phyloP scores from a whole-genome alignment of 768 basidiomycete species.

The Phanerodontia chrysosporium region DNA sequence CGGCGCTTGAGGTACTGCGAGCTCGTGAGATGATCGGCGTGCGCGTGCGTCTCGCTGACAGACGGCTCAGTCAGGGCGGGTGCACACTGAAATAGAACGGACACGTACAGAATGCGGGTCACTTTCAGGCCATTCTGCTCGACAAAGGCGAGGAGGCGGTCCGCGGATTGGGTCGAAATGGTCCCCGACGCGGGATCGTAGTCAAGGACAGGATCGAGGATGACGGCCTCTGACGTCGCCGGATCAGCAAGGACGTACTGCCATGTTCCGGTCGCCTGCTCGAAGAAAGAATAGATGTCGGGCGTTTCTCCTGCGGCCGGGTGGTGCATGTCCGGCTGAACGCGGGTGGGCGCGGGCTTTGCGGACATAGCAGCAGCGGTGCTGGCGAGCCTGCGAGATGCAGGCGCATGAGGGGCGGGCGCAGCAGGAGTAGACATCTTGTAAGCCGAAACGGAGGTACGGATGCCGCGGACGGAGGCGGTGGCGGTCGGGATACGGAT shows the following conservation, averaged over 20 bases:
- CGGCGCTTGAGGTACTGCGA: slow-evolving; percentile 31
- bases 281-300: slow-evolving; percentile 25
- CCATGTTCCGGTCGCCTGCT: slow-evolving; percentile 30
- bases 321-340: slow-evolving; percentile 12
- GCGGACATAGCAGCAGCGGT: not conserved
- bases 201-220: slow-evolving; percentile 35
- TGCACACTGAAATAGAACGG: not conserved
- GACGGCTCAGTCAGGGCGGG: not conserved
- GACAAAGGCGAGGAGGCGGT: slow-evolving; percentile 29
- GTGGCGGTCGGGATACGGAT: too few relatives aligned
- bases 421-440: not conserved
- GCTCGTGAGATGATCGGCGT: slow-evolving; percentile 36
- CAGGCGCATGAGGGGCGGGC: not conserved
- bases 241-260: slow-evolving; percentile 59
- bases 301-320: slow-evolving; percentile 20
- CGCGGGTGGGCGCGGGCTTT: not conserved
- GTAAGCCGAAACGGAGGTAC: not conserved
- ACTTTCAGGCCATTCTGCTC: slow-evolving; percentile 26
- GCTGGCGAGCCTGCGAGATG: not conserved
- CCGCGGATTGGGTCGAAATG: slow-evolving; percentile 30
- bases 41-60: slow-evolving; percentile 34
- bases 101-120: slow-evolving; percentile 30
- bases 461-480: not conserved
- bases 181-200: slow-evolving; percentile 30
- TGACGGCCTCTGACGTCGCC: slow-evolving; percentile 39